phyloP scores from a whole-genome alignment of 306 rosid genomes.

The Cicer yamashitae region DNA sequence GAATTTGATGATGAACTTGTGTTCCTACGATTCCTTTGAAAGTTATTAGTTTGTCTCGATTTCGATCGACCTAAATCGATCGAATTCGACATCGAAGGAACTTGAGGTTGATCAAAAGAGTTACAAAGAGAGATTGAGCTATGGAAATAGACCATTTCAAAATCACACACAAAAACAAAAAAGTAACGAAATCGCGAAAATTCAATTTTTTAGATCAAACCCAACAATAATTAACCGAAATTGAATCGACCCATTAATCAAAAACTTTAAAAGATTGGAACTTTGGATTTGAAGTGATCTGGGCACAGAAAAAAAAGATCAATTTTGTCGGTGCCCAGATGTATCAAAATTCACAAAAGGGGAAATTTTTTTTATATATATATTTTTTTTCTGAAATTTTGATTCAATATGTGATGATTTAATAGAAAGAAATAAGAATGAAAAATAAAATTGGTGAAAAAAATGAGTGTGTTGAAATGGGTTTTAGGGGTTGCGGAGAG shows the following conservation, averaged over 20 bases:
- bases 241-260: conserved; percentile 57
- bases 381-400: not conserved
- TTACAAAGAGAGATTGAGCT: conserved; percentile 95
- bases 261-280: conserved; percentile 28
- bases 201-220: conserved; percentile 50
- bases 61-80: conserved; percentile 54
- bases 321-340: conserved; percentile 52
- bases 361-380: not conserved
- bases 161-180: not conserved
- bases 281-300: conserved; percentile 40
- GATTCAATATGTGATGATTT: conserved; percentile 43
- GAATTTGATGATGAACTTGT: conserved; percentile 55
- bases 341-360: conserved; percentile 30
- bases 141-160: conserved; percentile 94
- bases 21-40: conserved; percentile 54
- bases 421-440: not conserved
- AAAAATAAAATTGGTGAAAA: not conserved
- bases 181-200: not conserved
- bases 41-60: conserved; percentile 52
- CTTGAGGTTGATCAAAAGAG: conserved; percentile 71
- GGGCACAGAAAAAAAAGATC: conserved; percentile 45
- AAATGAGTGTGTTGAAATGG: conserved; percentile 10
- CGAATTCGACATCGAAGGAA: conserved; percentile 63
- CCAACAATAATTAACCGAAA: conserved; percentile 42
- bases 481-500: conserved; percentile 41